phyloP scores from a whole-genome alignment of 2,329 filamentous ascomycete genomes.

The Fusarium sp. region DNA sequence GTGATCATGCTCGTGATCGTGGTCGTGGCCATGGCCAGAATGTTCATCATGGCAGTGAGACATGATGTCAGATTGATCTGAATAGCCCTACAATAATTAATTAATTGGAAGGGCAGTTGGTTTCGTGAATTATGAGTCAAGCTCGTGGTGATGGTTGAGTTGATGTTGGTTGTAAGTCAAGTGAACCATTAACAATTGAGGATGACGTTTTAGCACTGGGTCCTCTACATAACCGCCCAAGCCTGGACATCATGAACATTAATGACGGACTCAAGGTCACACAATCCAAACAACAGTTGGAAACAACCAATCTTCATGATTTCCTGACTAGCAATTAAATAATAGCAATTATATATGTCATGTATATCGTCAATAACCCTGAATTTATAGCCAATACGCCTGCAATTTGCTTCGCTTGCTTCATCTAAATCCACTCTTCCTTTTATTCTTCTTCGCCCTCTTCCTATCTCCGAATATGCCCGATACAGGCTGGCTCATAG shows the following conservation, averaged over 20 bases:
- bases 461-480: constrained; percentile 58
- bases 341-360: not conserved
- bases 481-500: constrained; percentile 58
- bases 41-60: constrained; percentile 64
- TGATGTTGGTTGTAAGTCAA: constrained; percentile 34
- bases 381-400: not conserved
- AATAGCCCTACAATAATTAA: not conserved
- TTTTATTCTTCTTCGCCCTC: constrained; percentile 55
- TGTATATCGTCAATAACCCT: not conserved
- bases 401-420: not conserved
- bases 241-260: constrained; percentile 16
- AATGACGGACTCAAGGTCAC: not conserved
- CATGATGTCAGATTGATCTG: constrained; percentile 38
- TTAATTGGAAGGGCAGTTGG: not conserved
- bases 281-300: not conserved
- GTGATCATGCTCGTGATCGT: constrained; percentile 79
- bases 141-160: not conserved
- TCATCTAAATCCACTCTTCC: constrained; percentile 53
- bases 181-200: constrained; percentile 7
- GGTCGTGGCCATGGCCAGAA: constrained; percentile 60
- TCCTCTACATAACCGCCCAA: constrained; percentile 8
- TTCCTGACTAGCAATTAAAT: not conserved
- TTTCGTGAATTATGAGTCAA: not conserved
- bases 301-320: not conserved
- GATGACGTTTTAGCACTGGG: constrained; percentile 33